These are phyloP conservation scores for Talaromyces sp. DNA, from an alignment of 2,329 filamentous ascomycete species.

Conservation along the genomic window DNA sequence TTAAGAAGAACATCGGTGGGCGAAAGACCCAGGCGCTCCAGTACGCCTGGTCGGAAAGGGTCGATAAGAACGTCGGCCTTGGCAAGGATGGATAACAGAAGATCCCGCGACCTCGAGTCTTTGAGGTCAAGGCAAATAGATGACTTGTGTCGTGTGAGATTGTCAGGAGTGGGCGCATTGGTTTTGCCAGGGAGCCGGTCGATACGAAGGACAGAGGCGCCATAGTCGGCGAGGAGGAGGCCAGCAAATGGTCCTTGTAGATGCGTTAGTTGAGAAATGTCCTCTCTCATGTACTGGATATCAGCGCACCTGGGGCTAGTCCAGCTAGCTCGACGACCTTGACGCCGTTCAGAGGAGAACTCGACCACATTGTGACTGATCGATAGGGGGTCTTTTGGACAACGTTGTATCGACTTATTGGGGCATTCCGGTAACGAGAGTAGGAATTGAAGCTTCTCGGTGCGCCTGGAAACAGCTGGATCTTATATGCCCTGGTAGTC, in stretches of 20 bases:
- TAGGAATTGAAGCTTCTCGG: background rate
- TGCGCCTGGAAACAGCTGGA: background rate
- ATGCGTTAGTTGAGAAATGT: background rate
- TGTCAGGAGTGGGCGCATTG: conserved; percentile 52
- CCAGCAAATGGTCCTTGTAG: conserved; percentile 78
- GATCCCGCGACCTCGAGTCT: conserved; percentile 52
- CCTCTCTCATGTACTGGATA: too few relatives aligned
- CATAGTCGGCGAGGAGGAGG: conserved; percentile 82
- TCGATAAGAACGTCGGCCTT: conserved; percentile 78
- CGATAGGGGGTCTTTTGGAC: background rate
- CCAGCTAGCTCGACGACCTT: conserved; percentile 63
- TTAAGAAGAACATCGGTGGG: conserved; percentile 59
- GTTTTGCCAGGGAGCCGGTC: conserved; percentile 52
- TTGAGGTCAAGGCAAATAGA: conserved; percentile 80
- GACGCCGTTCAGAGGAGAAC: conserved; percentile 49
- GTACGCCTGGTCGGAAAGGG: conserved; percentile 83
- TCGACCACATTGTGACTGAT: conserved; percentile 8
- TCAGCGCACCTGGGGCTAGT: conserved; percentile 53
- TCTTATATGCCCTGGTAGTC: background rate
- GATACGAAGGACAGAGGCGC: conserved; percentile 79
- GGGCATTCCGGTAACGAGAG: background rate
- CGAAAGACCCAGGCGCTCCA: conserved; percentile 75
- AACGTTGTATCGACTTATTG: background rate
- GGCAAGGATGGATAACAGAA: conserved; percentile 61
- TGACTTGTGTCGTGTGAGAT: conserved; percentile 72